Percentiles rank a stretch among this genome's conserved stretches.
phyloP scores from a whole-genome alignment of 176 grass and related monocot species.

The Triticum turgidum region DNA sequence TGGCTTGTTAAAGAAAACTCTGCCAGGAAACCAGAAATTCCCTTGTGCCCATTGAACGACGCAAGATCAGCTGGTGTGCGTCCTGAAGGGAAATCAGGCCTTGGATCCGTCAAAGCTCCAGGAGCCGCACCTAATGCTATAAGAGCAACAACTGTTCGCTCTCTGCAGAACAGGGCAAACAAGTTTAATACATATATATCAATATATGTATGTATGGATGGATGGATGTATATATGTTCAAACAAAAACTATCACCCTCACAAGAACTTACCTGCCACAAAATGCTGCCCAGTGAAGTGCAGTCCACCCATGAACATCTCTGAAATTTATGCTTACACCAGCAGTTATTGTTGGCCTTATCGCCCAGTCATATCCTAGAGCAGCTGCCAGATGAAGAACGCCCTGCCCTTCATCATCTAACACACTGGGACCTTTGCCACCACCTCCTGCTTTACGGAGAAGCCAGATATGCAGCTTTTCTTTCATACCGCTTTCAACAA shows the following conservation, averaged over 20 bases:
- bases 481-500: constrained; percentile 63
- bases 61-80: constrained; percentile 95
- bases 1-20: constrained; percentile 86
- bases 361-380: constrained; percentile 90
- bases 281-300: constrained; percentile 98
- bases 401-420: constrained; percentile 89
- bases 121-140: constrained; percentile 77
- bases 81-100: constrained; percentile 72
- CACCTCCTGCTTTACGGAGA: constrained; percentile 60
- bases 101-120: constrained; percentile 88
- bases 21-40: constrained; percentile 92
- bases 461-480: constrained; percentile 82
- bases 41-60: constrained; percentile 82
- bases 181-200: constrained; percentile 15
- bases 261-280: constrained; percentile 70
- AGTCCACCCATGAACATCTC: constrained; percentile 85
- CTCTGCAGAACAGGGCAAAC: constrained; percentile 58
- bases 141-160: constrained; percentile 76
- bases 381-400: constrained; percentile 80
- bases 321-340: constrained; percentile 88
- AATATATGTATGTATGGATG: too few relatives aligned
- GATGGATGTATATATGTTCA: background rate
- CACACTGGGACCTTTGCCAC: constrained; percentile 59
- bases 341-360: constrained; percentile 65
- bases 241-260: background rate